Evolutionary conservation across 306 rosid genomes (phyloP).

Genomic region (Carpinus fangiana): DNA sequence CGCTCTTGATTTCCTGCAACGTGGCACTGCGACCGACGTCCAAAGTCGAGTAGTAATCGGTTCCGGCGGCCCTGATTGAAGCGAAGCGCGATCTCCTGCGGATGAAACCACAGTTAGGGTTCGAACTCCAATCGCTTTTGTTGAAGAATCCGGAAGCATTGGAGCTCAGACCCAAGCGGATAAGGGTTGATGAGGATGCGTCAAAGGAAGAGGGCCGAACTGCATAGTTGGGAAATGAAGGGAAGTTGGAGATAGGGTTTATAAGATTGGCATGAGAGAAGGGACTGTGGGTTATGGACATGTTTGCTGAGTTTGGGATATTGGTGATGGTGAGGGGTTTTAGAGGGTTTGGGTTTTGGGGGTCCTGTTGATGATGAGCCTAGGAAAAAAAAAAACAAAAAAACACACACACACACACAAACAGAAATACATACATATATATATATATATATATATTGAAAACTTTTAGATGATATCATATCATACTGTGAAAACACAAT

Average conservation of each 20-base stretch:
- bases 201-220: constrained; percentile 30
- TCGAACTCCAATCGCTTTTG: constrained; percentile 10
- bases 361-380: background rate
- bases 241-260: constrained; percentile 11
- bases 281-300: constrained; percentile 18
- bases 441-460: too few relatives aligned
- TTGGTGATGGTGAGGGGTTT: background rate
- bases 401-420: too few relatives aligned
- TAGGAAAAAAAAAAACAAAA: too few relatives aligned
- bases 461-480: too few relatives aligned
- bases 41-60: constrained; percentile 69
- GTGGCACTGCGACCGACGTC: constrained; percentile 61
- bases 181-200: constrained; percentile 10
- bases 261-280: constrained; percentile 26
- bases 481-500: too few relatives aligned
- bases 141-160: constrained; percentile 33
- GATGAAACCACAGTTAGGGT: constrained; percentile 31
- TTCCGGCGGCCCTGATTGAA: constrained; percentile 44
- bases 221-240: constrained; percentile 17
- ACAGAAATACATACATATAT: too few relatives aligned
- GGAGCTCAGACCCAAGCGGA: constrained; percentile 32
- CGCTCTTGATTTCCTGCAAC: constrained; percentile 69
- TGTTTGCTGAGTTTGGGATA: background rate
- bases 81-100: constrained; percentile 30
- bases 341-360: constrained; percentile 14